A percentile compares a stretch with the other conserved stretches of the same genome.
Conservation (phyloP, 1,284 basidiomycete species). For the Fomes fomentarius region DNA sequence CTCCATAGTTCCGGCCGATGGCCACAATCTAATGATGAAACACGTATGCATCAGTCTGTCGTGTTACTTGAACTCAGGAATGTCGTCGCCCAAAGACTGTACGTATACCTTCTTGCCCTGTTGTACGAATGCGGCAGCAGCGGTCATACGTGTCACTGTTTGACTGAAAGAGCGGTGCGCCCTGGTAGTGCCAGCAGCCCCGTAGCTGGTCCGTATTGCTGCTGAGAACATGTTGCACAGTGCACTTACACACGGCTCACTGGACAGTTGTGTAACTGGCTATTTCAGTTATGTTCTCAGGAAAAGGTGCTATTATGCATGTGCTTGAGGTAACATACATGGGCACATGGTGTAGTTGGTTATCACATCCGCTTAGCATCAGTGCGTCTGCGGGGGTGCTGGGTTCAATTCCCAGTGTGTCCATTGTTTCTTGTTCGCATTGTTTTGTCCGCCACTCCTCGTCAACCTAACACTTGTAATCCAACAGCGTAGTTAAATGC, state of each 20-base stretch:
- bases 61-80: too few species aligned
- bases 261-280: too few species aligned
- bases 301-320: too few species aligned
- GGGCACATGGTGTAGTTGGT: constrained; percentile 54
- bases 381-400: constrained; percentile 32
- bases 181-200: neutral
- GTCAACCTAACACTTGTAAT: too few species aligned
- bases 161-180: constrained; percentile 20
- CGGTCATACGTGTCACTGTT: constrained; percentile 29
- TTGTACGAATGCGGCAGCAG: constrained; percentile 49
- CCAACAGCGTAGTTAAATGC: too few species aligned
- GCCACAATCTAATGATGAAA: constrained; percentile 72
- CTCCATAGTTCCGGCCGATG: constrained; percentile 85
- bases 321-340: neutral
- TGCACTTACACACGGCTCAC: too few species aligned
- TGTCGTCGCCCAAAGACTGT: too few species aligned
- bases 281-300: too few species aligned
- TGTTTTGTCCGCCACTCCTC: too few species aligned
- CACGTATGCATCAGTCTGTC: neutral
- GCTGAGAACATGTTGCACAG: constrained; percentile 22
- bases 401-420: constrained; percentile 40
- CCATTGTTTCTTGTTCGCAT: constrained; percentile 10
- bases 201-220: constrained; percentile 1
- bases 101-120: constrained; percentile 49
- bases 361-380: constrained; percentile 52